Evolutionary conservation across 495 filamentous ascomycete species (phyloP), one percentile per base, ranked within the genome.

Genomic region (Lentithecium fluviatile): DNA sequence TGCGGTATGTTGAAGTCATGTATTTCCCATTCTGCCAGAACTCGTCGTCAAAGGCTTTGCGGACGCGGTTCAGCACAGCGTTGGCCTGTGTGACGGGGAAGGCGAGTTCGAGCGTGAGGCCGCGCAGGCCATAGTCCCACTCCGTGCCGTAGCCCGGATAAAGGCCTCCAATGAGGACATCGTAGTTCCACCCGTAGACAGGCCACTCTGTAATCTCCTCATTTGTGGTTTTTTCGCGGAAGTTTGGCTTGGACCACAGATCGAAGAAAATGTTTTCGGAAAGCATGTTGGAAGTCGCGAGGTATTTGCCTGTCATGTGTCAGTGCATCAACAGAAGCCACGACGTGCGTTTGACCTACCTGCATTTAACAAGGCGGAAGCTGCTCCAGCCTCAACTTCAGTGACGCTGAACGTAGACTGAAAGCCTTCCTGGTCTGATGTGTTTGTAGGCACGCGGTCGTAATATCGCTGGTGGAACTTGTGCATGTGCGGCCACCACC

Each of bases 401-500:
- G 77, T 76, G 26, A 79, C 62, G n/a, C 75, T 78, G 60, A 80
- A 80, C 1, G 78, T 80, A 65, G 77, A 78, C 56, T 80, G 78
- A 58, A 79, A 80, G 6, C 76, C 78, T 56, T 79, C 56, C 54
- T 80, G 78, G 40, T 59, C 24, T 51, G 71, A 74, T 0, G 69
- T 66, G 29, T 72, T 74, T 21, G 69, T 61, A 0, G 76, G 73
- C 8, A 80, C 69, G 12, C 71, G 60, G 59, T 80, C 76, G 69
- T 80, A 80, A 62, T 78, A 79, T 24, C 78, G 72, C 60, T 78
- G 75, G 61, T 80, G 78, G 59, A 80, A 79, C 56, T 79, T 77
- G 54, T 65, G 68, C 48, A 74, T 67, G 60, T 77, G 78, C 0
- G 78, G 78, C 78, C 78, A 80, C 75, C 76, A 80, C 78, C 78